Conservation (phyloP, 176 grass and related monocot species). For the Avena sativa region DNA sequence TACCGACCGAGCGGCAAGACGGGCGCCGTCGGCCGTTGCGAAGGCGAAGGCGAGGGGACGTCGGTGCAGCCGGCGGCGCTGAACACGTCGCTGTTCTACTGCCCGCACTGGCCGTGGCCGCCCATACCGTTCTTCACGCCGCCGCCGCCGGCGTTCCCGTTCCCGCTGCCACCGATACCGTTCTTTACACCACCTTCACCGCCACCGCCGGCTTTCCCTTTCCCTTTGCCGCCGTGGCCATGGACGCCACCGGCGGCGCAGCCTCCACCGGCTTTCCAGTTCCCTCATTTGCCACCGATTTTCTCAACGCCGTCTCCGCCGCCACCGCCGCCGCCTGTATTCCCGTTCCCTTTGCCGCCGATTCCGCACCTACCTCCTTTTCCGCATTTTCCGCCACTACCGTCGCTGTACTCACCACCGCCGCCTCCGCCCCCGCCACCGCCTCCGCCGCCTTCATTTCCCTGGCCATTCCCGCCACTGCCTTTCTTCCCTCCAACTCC, state of each 20-base stretch:
- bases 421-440: slow-evolving; percentile 44
- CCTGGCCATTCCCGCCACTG: slow-evolving; percentile 67
- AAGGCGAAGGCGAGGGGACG: neutral
- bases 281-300: slow-evolving; percentile 56
- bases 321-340: slow-evolving; percentile 33
- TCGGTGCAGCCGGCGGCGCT: neutral
- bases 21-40: slow-evolving; percentile 36
- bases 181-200: slow-evolving; percentile 55
- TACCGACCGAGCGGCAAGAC: slow-evolving; percentile 66
- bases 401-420: slow-evolving; percentile 39
- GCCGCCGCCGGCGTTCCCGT: slow-evolving; percentile 53
- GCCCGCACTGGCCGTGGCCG: slow-evolving; percentile 84
- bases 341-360: slow-evolving; percentile 49
- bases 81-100: slow-evolving; percentile 79
- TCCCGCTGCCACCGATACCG: slow-evolving; percentile 54
- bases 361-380: slow-evolving; percentile 57
- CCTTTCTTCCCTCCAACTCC: slow-evolving; percentile 54
- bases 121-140: slow-evolving; percentile 74
- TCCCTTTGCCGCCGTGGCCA: slow-evolving; percentile 50
- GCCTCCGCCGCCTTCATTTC: slow-evolving; percentile 47
- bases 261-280: slow-evolving; percentile 40
- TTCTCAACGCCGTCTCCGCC: slow-evolving; percentile 42
- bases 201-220: slow-evolving; percentile 53
- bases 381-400: slow-evolving; percentile 44
- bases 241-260: slow-evolving; percentile 32